Percentiles rank a stretch among this genome's conserved stretches.
Evolutionary conservation across 108 stramenopile species (phyloP).

Genomic region (Cyclotella distinguenda): DNA sequence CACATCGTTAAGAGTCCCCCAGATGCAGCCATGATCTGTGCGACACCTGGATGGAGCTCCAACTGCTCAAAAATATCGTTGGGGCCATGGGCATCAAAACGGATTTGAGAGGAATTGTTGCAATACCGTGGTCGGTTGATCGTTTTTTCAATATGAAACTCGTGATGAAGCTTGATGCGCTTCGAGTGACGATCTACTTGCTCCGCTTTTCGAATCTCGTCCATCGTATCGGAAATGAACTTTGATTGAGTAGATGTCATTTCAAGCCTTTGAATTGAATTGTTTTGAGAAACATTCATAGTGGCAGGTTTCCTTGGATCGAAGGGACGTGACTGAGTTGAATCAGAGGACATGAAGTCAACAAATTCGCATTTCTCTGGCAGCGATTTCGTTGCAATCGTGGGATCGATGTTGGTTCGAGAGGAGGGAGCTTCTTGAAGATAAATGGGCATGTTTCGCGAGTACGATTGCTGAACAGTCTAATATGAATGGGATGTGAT

Average conservation of each 20-base stretch:
- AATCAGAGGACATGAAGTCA: not conserved
- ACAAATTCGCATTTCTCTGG: not conserved
- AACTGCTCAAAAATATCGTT: conserved; percentile 34
- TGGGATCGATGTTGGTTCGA: too few species aligned
- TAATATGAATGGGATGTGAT: too few species aligned
- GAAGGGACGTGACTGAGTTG: not conserved
- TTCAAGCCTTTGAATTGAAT: not conserved
- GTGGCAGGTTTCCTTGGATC: not conserved
- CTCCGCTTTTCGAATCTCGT: conserved; percentile 14
- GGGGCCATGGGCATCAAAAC: not conserved
- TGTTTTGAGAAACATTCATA: too few species aligned
- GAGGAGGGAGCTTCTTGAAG: too few species aligned
- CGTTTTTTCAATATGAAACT: not conserved
- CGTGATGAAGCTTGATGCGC: conserved; percentile 7
- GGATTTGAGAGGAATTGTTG: not conserved
- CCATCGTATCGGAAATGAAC: conserved; percentile 29
- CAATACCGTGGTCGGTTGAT: too few species aligned
- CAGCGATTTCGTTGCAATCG: not conserved
- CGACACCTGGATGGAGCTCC: conserved; percentile 24
- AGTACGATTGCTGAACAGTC: too few species aligned
- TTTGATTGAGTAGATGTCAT: conserved; percentile 22
- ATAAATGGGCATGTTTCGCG: too few species aligned
- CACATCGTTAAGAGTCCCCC: conserved; percentile 37
- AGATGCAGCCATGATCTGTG: conserved; percentile 32
- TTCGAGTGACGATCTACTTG: conserved; percentile 1